phyloP scores from a whole-genome alignment of 257 asterid genomes.

The Verbascum thapsus region DNA sequence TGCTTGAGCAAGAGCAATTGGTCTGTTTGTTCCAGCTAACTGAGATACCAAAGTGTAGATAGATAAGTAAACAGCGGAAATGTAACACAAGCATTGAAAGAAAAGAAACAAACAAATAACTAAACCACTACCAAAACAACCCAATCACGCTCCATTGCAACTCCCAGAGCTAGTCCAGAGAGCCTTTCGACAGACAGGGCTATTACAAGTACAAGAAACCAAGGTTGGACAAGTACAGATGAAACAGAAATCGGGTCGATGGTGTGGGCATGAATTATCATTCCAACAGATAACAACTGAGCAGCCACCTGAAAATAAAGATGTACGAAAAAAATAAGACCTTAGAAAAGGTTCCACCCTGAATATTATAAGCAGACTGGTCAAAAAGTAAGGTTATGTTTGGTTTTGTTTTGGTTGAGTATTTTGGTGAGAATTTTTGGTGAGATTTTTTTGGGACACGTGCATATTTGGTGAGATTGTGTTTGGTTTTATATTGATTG shows the following conservation, averaged over 20 bases:
- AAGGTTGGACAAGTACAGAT: constrained; percentile 72
- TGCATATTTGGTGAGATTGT: no score
- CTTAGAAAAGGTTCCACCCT: constrained; percentile 22
- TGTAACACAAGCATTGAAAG: constrained; percentile 2
- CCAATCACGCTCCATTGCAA: constrained; percentile 98
- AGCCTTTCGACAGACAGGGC: constrained; percentile 90
- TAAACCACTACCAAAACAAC: constrained; percentile 70
- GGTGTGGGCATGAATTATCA: constrained; percentile 79
- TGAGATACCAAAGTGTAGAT: constrained; percentile 37
- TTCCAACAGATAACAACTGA: constrained; percentile 81
- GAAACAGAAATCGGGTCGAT: constrained; percentile 47
- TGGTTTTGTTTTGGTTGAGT: no score
- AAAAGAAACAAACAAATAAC: constrained; percentile 13
- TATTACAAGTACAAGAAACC: constrained; percentile 77
- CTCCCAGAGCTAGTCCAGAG: constrained; percentile 90
- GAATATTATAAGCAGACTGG: constrained; percentile 18
- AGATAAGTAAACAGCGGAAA: constrained; percentile 21
- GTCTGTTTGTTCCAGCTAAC: constrained; percentile 91
- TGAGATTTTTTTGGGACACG: no score
- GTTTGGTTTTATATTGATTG: no score
- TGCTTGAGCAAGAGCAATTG: constrained; percentile 95
- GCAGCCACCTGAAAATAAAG: constrained; percentile 77
- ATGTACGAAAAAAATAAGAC: constrained; percentile 30
- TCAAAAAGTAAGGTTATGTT: constrained; percentile 16
- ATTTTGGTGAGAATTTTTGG: no score